Conservation (phyloP, 2,329 filamentous ascomycete genomes). For the Mycosphaerelloides madeirae region DNA sequence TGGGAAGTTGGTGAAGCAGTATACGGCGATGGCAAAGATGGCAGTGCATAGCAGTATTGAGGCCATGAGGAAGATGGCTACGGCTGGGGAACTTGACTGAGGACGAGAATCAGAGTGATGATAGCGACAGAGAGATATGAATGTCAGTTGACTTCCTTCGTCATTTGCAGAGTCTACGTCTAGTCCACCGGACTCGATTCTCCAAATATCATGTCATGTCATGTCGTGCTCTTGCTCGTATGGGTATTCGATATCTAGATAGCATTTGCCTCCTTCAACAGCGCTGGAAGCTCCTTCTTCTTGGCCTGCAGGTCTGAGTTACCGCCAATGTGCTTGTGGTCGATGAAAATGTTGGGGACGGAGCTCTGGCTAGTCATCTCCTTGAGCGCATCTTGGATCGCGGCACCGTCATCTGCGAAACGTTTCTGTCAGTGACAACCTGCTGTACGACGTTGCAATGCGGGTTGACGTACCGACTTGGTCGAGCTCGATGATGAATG, state of each 20-base stretch:
- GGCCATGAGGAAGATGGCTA: constrained; percentile 39
- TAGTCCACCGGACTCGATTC: background rate
- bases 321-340: constrained; percentile 85
- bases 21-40: constrained; percentile 33
- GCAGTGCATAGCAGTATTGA: constrained; percentile 43
- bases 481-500: constrained; percentile 76
- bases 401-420: constrained; percentile 68
- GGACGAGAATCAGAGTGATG: too few species aligned
- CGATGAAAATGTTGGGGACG: constrained; percentile 95
- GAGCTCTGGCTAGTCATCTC: constrained; percentile 78
- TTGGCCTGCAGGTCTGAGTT: constrained; percentile 80
- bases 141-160: background rate
- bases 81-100: constrained; percentile 24
- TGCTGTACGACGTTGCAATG: background rate
- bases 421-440: background rate
- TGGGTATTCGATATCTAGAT: constrained; percentile 40
- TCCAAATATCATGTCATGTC: background rate
- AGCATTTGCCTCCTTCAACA: constrained; percentile 63
- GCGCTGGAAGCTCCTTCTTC: constrained; percentile 57
- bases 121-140: constrained; percentile 5
- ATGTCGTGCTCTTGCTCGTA: background rate
- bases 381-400: constrained; percentile 75
- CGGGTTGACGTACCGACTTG: constrained; percentile 61
- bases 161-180: background rate
- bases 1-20: constrained; percentile 25